Conservation (phyloP, 2,329 filamentous ascomycete species). For the Cytospora piceae region DNA sequence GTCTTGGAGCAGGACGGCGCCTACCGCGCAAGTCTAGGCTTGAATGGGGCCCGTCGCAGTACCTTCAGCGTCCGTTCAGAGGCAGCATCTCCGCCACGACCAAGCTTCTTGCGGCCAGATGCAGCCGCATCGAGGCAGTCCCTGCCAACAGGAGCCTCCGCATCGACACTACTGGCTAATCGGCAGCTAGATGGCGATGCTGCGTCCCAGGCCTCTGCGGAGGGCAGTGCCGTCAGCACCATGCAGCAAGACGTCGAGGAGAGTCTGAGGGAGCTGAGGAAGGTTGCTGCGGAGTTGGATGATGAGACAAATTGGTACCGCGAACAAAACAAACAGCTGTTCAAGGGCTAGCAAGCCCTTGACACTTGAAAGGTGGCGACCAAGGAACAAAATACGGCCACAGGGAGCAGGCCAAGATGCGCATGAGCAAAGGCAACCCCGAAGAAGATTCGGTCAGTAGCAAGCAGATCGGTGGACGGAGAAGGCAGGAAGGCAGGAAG, state of each 20-base stretch:
- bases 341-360: conserved; percentile 33
- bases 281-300: conserved; percentile 50
- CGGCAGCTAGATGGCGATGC: conserved; percentile 17
- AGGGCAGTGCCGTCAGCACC: conserved; percentile 47
- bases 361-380: conserved; percentile 39
- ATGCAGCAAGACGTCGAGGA: conserved; percentile 40
- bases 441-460: background rate
- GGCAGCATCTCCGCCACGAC: conserved; percentile 24
- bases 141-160: conserved; percentile 20
- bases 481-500: background rate
- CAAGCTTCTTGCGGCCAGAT: conserved; percentile 18
- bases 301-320: conserved; percentile 52
- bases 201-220: conserved; percentile 44
- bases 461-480: background rate
- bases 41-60: conserved; percentile 26
- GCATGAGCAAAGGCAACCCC: too few species aligned
- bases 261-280: conserved; percentile 48
- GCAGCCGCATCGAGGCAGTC: conserved; percentile 19
- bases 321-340: conserved; percentile 48
- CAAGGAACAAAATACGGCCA: background rate
- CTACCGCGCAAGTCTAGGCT: conserved; percentile 26
- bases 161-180: conserved; percentile 16
- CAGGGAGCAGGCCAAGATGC: background rate
- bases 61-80: conserved; percentile 21
- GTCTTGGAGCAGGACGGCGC: conserved; percentile 28